Conservation (phyloP, 2,329 filamentous ascomycete species). For the Coniochaeta sp. region DNA sequence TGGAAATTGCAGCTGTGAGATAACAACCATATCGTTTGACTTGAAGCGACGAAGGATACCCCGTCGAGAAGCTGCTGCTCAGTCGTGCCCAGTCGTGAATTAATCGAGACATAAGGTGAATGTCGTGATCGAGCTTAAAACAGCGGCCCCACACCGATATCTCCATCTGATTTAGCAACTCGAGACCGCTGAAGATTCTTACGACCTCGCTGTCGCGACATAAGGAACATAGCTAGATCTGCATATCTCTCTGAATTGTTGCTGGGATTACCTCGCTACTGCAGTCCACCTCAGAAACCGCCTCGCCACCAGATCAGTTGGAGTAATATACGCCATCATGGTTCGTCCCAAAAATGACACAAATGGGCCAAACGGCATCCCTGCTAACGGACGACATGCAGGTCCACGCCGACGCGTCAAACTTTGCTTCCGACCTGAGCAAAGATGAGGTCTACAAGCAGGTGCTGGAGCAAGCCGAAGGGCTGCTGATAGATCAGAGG, state of each 20-base stretch:
- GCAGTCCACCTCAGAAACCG: too few relatives aligned
- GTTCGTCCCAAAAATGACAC: background rate
- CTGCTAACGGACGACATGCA: slow-evolving; percentile 16
- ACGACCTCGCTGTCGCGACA: too few relatives aligned
- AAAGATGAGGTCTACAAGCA: slow-evolving; percentile 71
- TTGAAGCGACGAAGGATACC: too few relatives aligned
- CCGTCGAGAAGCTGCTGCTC: too few relatives aligned
- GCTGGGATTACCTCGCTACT: too few relatives aligned
- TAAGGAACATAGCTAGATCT: too few relatives aligned
- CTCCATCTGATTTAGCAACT: background rate
- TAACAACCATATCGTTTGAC: background rate
- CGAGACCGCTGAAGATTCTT: background rate
- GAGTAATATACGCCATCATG: background rate
- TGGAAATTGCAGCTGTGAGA: background rate
- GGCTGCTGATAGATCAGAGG: slow-evolving; percentile 63
- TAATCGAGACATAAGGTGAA: background rate
- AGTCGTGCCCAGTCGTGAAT: too few relatives aligned
- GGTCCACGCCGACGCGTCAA: slow-evolving; percentile 76
- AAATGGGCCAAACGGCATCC: background rate
- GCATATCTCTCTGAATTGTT: too few relatives aligned
- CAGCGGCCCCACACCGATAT: background rate
- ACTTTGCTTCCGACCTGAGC: slow-evolving; percentile 57
- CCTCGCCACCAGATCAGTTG: too few relatives aligned
- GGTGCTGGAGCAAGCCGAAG: slow-evolving; percentile 62
- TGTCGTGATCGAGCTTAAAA: background rate